phyloP scores from a whole-genome alignment of 495 filamentous ascomycete species.

The Podospora pseudoanserina region DNA sequence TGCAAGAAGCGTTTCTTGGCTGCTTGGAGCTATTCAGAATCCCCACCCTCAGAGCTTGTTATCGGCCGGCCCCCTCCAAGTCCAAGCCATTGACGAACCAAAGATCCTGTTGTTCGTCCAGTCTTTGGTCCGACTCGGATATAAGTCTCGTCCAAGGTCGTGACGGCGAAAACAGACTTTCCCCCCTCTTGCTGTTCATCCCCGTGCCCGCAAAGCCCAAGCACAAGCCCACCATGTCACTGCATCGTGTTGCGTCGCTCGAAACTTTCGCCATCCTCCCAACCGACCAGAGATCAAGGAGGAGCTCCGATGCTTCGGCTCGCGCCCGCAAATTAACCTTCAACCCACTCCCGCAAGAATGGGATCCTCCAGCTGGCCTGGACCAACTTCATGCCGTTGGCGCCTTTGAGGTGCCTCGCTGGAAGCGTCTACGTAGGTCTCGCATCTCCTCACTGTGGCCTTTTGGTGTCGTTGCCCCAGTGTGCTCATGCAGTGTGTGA shows the following conservation, averaged over 20 bases:
- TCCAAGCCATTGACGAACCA: slow-evolving; percentile 6
- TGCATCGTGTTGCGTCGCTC: slow-evolving; percentile 49
- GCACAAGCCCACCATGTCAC: slow-evolving; percentile 41
- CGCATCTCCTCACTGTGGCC: slow-evolving; percentile 3
- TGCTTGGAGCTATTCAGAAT: slow-evolving; percentile 9
- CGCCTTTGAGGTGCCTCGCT: slow-evolving; percentile 65
- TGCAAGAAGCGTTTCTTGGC: slow-evolving; percentile 5
- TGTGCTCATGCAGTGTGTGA: slow-evolving; percentile 3
- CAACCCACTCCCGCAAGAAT: slow-evolving; percentile 50
- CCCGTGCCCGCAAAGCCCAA: not conserved
- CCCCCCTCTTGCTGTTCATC: not conserved
- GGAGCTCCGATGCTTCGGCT: slow-evolving; percentile 40
- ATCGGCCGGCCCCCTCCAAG: slow-evolving; percentile 11
- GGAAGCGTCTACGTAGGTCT: slow-evolving; percentile 60
- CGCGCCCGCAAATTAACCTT: slow-evolving; percentile 49
- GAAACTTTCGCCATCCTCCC: slow-evolving; percentile 47
- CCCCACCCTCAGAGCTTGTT: slow-evolving; percentile 11
- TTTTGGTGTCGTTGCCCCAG: not conserved
- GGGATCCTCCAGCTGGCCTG: slow-evolving; percentile 41
- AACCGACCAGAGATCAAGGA: slow-evolving; percentile 36
- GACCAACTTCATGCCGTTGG: slow-evolving; percentile 49
- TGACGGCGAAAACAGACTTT: not conserved
- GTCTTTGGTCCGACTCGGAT: not conserved
- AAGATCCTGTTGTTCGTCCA: not conserved
- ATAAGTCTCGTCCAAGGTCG: not conserved